These are phyloP conservation scores for Serendipita sp. DNA, from an alignment of 768 basidiomycete species.

Conservation along the genomic window DNA sequence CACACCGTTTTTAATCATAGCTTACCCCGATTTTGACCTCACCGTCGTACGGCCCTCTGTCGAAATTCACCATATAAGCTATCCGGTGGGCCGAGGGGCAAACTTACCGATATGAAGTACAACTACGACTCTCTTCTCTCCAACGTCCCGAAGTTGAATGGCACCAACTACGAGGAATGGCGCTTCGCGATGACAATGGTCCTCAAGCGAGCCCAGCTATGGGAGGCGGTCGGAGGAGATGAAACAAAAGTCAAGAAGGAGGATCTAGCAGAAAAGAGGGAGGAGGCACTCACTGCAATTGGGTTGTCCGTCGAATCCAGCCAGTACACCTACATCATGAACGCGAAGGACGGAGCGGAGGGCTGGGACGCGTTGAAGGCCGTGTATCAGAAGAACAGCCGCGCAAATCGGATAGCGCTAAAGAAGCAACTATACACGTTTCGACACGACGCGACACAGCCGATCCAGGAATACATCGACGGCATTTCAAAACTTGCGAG, in stretches of 20 bases:
- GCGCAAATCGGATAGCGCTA: constrained; percentile 14
- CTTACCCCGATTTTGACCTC: too few relatives aligned
- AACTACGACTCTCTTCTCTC: not conserved
- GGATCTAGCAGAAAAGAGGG: not conserved
- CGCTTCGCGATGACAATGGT: not conserved
- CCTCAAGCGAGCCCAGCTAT: not conserved
- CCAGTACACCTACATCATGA: not conserved
- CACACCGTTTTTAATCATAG: too few relatives aligned
- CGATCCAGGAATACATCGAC: constrained; percentile 11
- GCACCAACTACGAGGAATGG: not conserved
- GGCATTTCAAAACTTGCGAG: constrained; percentile 7
- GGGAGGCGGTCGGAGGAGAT: not conserved
- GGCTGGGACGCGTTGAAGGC: constrained; percentile 11
- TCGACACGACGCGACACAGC: constrained; percentile 8
- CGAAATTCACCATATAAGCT: too few relatives aligned
- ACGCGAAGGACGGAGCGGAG: not conserved
- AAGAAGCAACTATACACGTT: constrained; percentile 15
- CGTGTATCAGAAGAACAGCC: constrained; percentile 17
- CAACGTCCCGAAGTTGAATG: not conserved
- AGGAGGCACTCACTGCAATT: not conserved
- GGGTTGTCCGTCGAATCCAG: not conserved
- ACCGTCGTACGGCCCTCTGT: too few relatives aligned
- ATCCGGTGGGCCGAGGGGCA: too few relatives aligned
- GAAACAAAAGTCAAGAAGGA: not conserved
- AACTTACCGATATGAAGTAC: too few relatives aligned